Evolutionary conservation across 352 stramenopile species (phyloP).

Genomic region (Plasmopara halstedii): DNA sequence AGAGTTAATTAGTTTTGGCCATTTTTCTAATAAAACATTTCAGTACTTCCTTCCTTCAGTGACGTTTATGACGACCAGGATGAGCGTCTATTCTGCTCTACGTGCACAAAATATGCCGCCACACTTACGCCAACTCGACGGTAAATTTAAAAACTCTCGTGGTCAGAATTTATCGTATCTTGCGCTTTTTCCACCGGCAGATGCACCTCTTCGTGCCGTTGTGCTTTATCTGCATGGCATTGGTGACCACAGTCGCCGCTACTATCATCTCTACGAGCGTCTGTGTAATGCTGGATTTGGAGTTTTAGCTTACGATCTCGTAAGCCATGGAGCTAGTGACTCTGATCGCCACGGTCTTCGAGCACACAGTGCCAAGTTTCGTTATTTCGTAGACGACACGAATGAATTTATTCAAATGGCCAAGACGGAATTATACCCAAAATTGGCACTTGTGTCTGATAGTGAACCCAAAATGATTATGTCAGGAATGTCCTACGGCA

Average conservation of each 20-base stretch:
- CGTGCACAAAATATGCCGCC: slow-evolving; percentile 31
- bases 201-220: slow-evolving; percentile 23
- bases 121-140: slow-evolving; percentile 28
- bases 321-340: slow-evolving; percentile 40
- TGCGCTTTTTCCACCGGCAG: slow-evolving; percentile 24
- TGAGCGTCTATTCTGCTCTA: slow-evolving; percentile 15
- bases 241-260: slow-evolving; percentile 35
- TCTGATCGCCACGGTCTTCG: slow-evolving; percentile 20
- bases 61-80: slow-evolving; percentile 6
- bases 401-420: slow-evolving; percentile 36
- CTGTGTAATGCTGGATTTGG: slow-evolving; percentile 33
- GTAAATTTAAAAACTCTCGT: slow-evolving; percentile 31
- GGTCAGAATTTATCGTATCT: slow-evolving; percentile 35
- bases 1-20: too few species aligned
- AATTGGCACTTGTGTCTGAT: slow-evolving; percentile 1
- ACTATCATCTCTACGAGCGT: slow-evolving; percentile 36
- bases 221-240: slow-evolving; percentile 51
- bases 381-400: slow-evolving; percentile 46
- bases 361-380: slow-evolving; percentile 28
- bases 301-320: slow-evolving; percentile 39
- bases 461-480: slow-evolving; percentile 34
- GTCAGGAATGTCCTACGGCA: slow-evolving; percentile 59
- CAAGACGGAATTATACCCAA: slow-evolving; percentile 26
- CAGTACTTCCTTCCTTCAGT: not conserved
- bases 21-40: not conserved